Evolutionary conservation across 345 rosid species (phyloP).

Genomic region (Dovyalis caffra): DNA sequence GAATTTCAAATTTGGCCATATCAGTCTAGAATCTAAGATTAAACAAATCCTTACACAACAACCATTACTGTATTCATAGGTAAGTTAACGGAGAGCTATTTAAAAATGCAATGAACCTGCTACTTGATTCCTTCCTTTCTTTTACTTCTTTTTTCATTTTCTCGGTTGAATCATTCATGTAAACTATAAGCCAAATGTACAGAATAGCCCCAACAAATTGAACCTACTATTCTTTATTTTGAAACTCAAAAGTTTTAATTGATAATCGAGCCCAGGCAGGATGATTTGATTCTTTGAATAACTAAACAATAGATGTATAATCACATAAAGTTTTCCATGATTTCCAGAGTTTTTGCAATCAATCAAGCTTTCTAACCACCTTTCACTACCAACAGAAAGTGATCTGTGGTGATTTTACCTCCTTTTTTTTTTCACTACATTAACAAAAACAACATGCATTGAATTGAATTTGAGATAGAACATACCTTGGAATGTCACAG

Average conservation of each 20-base stretch:
- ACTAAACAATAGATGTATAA: no score
- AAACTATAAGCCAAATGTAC: not conserved
- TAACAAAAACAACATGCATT: not conserved
- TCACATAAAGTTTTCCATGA: no score
- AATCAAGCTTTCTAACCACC: no score
- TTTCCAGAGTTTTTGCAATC: no score
- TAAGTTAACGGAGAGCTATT: not conserved
- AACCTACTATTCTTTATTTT: not conserved
- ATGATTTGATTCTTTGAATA: no score
- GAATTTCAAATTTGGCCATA: not conserved
- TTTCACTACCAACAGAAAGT: no score
- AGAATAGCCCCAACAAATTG: not conserved
- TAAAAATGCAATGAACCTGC: no score
- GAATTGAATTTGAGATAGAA: not conserved
- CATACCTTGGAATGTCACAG: constrained; percentile 66
- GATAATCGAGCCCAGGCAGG: not conserved
- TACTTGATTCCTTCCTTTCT: no score
- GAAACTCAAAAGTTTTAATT: not conserved
- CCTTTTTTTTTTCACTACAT: no score
- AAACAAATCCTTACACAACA: not conserved
- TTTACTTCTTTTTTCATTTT: not conserved
- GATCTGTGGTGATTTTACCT: no score
- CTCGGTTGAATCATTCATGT: not conserved
- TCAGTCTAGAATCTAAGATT: not conserved
- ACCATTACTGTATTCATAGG: not conserved